phyloP scores from a whole-genome alignment of 169 alveolate species.

The Plasmodium knowlesi region DNA sequence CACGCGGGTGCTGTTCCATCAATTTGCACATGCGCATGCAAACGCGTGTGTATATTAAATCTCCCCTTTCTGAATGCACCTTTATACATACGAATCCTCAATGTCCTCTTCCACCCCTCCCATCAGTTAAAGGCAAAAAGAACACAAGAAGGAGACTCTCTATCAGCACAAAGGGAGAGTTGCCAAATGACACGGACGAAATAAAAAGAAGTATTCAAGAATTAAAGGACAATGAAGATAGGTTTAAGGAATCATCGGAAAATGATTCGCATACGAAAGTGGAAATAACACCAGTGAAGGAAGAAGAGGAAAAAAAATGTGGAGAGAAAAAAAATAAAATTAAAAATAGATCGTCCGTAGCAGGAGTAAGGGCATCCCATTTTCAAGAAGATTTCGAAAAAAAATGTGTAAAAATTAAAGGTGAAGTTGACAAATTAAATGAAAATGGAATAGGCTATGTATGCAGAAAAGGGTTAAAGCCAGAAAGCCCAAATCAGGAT shows the following conservation, averaged over 20 bases:
- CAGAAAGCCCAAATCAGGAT: slow-evolving; percentile 92
- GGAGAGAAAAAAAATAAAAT: slow-evolving; percentile 20
- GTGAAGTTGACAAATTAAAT: slow-evolving; percentile 52
- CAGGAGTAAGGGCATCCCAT: slow-evolving; percentile 75
- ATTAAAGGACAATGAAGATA: slow-evolving; percentile 44
- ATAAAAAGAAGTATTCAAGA: slow-evolving; percentile 67
- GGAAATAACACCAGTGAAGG: neutral
- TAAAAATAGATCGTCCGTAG: slow-evolving; percentile 67
- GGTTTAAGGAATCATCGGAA: slow-evolving; percentile 71
- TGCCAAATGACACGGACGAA: slow-evolving; percentile 59
- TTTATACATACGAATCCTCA: neutral
- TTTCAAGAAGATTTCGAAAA: slow-evolving; percentile 76
- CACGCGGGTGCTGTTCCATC: neutral
- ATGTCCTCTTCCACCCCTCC: neutral
- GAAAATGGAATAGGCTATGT: slow-evolving; percentile 86
- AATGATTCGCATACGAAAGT: neutral
- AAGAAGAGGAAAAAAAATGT: slow-evolving; percentile 1
- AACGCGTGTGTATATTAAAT: neutral
- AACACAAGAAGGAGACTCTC: slow-evolving; percentile 75
- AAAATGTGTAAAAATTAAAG: slow-evolving; percentile 73
- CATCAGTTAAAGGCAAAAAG: slow-evolving; percentile 27
- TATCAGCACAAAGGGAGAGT: slow-evolving; percentile 42
- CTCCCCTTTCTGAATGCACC: neutral
- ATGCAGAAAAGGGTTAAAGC: slow-evolving; percentile 90
- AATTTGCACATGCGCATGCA: neutral